phyloP scores from a whole-genome alignment of 441 rosid species.

The Pelargonium australe region DNA sequence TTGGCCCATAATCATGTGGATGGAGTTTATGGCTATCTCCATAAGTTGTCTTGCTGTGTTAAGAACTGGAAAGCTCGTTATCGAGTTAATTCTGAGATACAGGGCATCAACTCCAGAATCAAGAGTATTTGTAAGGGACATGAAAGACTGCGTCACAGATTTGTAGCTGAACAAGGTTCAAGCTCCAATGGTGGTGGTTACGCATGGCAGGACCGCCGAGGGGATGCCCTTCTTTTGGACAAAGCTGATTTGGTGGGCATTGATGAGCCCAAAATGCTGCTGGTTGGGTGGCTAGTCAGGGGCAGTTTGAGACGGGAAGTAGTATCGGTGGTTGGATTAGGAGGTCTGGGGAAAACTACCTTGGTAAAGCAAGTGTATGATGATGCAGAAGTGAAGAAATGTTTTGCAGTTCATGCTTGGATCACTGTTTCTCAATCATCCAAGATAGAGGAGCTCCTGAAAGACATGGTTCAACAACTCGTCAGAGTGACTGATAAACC shows the following conservation, averaged over 20 bases:
- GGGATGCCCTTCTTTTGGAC: constrained; percentile 19
- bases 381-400: constrained; percentile 18
- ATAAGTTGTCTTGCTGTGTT: constrained; percentile 12
- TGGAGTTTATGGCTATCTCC: not conserved
- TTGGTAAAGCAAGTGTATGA: constrained; percentile 20
- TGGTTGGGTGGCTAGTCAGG: constrained; percentile 12
- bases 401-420: constrained; percentile 14
- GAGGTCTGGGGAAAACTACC: constrained; percentile 26
- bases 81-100: constrained; percentile 9
- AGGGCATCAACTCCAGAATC: constrained; percentile 5
- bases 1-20: constrained; percentile 9
- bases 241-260: constrained; percentile 23
- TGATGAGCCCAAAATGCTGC: constrained; percentile 18
- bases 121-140: constrained; percentile 17
- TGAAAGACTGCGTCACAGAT: constrained; percentile 10
- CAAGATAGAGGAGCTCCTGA: constrained; percentile 16
- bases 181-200: not conserved
- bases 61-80: constrained; percentile 17
- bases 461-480: constrained; percentile 18
- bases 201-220: constrained; percentile 18
- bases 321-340: constrained; percentile 22
- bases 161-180: constrained; percentile 6
- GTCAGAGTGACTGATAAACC: constrained; percentile 8
- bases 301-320: constrained; percentile 10
- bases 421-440: constrained; percentile 21